Conservation (phyloP, 352 stramenopile species). For the Thraustotheca clavata region DNA sequence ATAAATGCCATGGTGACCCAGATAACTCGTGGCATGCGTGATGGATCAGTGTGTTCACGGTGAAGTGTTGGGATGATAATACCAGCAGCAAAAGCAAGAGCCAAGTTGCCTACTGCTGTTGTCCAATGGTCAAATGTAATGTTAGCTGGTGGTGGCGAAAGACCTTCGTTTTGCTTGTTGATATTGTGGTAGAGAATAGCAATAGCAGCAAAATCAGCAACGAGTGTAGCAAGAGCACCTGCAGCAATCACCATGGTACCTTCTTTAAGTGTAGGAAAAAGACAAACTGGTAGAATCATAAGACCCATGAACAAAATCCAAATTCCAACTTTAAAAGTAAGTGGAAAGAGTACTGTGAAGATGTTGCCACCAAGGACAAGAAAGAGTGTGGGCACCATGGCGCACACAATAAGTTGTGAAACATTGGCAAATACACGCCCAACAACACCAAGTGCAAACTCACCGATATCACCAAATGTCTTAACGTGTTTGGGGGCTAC, state of each 20-base stretch:
- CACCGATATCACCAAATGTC: slow-evolving; percentile 23
- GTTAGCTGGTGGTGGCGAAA: not conserved
- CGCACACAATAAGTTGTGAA: slow-evolving; percentile 20
- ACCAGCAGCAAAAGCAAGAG: slow-evolving; percentile 20
- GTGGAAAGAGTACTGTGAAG: slow-evolving; percentile 14
- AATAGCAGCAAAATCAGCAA: slow-evolving; percentile 21
- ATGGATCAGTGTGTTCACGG: slow-evolving; percentile 23
- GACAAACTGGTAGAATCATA: slow-evolving; percentile 21
- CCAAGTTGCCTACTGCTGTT: slow-evolving; percentile 20
- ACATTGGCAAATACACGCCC: slow-evolving; percentile 12
- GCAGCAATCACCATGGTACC: slow-evolving; percentile 14
- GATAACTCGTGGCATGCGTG: slow-evolving; percentile 22
- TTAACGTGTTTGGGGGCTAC: slow-evolving; percentile 20
- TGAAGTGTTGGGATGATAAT: slow-evolving; percentile 22
- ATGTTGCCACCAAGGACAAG: slow-evolving; percentile 22
- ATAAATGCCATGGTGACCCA: slow-evolving; percentile 9
- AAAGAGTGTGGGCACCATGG: slow-evolving; percentile 20
- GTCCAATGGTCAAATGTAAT: slow-evolving; percentile 19
- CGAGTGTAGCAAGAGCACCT: slow-evolving; percentile 17
- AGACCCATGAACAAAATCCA: slow-evolving; percentile 26
- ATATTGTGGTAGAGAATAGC: slow-evolving; percentile 14
- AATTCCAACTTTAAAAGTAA: slow-evolving; percentile 13
- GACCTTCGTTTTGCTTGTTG: not conserved
- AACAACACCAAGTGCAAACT: slow-evolving; percentile 16
- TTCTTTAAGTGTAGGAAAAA: slow-evolving; percentile 25